phyloP scores from a whole-genome alignment of 208 protist species.

The Leishmania major region DNA sequence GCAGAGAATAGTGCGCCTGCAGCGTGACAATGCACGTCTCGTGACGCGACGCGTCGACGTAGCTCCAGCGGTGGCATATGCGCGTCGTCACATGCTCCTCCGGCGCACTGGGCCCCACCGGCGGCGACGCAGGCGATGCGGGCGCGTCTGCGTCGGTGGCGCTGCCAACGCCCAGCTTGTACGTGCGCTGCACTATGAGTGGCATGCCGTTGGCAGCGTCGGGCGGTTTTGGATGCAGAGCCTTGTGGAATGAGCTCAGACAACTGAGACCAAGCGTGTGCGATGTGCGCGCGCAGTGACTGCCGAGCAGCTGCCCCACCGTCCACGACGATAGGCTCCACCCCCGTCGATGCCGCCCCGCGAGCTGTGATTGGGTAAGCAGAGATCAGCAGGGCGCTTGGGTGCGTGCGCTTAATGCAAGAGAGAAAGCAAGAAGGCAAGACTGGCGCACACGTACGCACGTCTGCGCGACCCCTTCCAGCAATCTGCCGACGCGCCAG shows the following conservation, averaged over 20 bases:
- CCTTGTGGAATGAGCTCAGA: not conserved
- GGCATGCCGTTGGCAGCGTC: not conserved
- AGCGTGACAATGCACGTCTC: constrained; percentile 35
- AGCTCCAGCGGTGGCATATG: constrained; percentile 30
- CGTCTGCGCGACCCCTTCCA: not conserved
- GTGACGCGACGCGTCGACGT: constrained; percentile 12
- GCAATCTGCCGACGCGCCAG: not conserved
- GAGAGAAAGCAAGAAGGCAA: not conserved
- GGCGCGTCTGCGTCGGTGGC: not conserved
- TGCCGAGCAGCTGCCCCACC: no score
- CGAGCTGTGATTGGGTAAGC: not conserved
- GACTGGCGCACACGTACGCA: not conserved
- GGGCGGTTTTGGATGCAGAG: not conserved
- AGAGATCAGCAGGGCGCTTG: not conserved
- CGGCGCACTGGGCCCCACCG: not conserved
- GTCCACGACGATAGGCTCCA: not conserved
- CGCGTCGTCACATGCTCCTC: constrained; percentile 9
- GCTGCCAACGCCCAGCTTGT: constrained; percentile 5
- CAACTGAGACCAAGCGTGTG: not conserved
- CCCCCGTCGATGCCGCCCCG: not conserved
- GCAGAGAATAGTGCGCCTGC: constrained; percentile 26
- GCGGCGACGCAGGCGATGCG: not conserved
- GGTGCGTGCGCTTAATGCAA: not conserved
- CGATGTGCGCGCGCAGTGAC: not conserved
- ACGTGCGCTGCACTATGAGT: constrained; percentile 6